Base-by-base conservation (phyloP, 140 eudicot species). In the Cichorium intybus region DNA sequence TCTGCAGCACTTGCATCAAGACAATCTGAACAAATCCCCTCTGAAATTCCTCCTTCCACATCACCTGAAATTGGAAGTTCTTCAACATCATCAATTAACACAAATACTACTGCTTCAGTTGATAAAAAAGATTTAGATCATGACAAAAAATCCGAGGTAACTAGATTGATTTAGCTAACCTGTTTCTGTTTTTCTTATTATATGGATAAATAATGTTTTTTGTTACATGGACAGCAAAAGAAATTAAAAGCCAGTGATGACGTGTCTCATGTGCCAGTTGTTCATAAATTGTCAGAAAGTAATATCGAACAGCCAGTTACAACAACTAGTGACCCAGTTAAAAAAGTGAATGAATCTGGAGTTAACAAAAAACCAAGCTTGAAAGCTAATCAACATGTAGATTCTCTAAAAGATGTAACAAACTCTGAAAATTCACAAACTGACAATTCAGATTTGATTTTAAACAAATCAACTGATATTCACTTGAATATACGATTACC, bases 1-100 rank as follows among this genome's bases (percentile, higher is more conserved):
- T 73, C 86, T 66, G 94, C 95, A 47, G 94, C 96, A 50, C 88
- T 90, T 78, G 85, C 90, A 54, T 77, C 95, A 3, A 71, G 77
- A 64, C 83, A 87, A 53, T 39, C 79, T 39, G 86, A 66, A 55
- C 77, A 71, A 46, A 59, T 22, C 55, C 77, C 66, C 45, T 52
- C 79, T 35, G 75, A 65, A 50, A 43, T 70, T 50, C 68, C 85
- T 61, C 35, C 21, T 10, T 4, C 57, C 7, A 33, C 79, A 58
- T 48, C 78, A 65, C 56, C 51, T 59, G 82, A 82, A 47, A 60
- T 59, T 52, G 94, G 81, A 41, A 73, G 73, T 71, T 82, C 85
- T 37, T 76, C 59, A 23, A 34, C 70, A 39, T 29, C 87, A 50
- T 48, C 78, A 5, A 31, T 51, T 15, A 64, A 69, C 64, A 66